Evolutionary conservation across 345 rosid species (phyloP).

Genomic region (Triadica sebifera): DNA sequence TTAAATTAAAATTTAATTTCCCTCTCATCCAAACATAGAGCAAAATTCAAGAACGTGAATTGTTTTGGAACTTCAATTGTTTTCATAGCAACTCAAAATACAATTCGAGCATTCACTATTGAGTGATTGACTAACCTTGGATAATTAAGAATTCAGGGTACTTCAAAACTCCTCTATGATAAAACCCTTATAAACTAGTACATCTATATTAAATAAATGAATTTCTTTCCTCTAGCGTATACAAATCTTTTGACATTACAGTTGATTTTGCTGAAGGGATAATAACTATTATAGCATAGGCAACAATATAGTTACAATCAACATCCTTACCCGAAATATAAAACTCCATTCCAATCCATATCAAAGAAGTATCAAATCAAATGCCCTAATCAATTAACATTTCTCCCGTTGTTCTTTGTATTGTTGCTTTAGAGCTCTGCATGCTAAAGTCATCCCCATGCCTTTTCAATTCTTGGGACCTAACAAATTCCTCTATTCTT

Average conservation of each 20-base stretch:
- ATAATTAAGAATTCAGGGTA: too few species aligned
- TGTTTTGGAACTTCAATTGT: too few species aligned
- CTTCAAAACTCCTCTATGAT: too few species aligned
- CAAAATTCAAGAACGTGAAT: too few species aligned
- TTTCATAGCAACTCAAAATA: too few species aligned
- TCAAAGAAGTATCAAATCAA: not conserved
- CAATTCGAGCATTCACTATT: too few species aligned
- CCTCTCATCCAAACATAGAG: too few species aligned
- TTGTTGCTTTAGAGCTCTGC: slow-evolving; percentile 56
- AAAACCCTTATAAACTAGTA: too few species aligned
- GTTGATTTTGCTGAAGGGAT: not conserved
- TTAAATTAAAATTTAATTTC: too few species aligned
- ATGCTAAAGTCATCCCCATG: slow-evolving; percentile 49
- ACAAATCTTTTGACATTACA: not conserved
- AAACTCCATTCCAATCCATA: not conserved
- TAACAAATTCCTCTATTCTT: slow-evolving; percentile 72
- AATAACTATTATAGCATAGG: not conserved
- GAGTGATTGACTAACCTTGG: too few species aligned
- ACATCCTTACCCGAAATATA: not conserved
- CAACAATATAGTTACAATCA: not conserved
- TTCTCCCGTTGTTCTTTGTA: slow-evolving; percentile 64
- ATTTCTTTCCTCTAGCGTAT: not conserved
- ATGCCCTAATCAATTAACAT: slow-evolving; percentile 74
- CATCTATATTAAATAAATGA: not conserved
- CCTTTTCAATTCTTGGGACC: slow-evolving; percentile 58